phyloP scores from a whole-genome alignment of 176 grass and related monocot genomes.

The Carex pumila region DNA sequence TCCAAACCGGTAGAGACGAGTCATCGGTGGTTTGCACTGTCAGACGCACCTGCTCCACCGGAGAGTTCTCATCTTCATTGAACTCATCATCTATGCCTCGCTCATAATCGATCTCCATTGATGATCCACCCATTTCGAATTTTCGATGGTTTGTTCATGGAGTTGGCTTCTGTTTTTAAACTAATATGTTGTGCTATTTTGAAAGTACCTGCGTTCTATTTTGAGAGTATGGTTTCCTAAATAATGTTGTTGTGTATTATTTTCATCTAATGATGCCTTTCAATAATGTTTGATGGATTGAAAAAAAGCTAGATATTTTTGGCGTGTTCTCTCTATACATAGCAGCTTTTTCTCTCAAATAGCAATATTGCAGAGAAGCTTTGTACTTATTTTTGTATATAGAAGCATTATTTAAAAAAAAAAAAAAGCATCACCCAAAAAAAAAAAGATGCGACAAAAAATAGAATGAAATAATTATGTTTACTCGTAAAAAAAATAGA shows the following conservation, averaged over 20 bases:
- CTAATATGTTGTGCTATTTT: not conserved
- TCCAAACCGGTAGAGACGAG: slow-evolving; percentile 58
- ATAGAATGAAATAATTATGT: too few species aligned
- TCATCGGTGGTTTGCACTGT: slow-evolving; percentile 57
- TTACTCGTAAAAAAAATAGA: too few species aligned
- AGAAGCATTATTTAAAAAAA: not conserved
- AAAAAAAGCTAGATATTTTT: not conserved
- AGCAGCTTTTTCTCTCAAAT: not conserved
- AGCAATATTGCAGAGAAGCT: not conserved
- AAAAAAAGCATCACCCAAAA: too few species aligned
- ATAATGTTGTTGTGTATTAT: not conserved
- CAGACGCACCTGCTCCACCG: slow-evolving; percentile 59
- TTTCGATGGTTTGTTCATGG: not conserved
- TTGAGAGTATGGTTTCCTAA: not conserved
- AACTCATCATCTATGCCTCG: not conserved
- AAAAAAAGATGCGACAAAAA: too few species aligned
- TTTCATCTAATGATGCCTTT: not conserved
- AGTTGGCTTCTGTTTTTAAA: not conserved
- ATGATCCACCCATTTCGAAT: not conserved
- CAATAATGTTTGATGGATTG: not conserved
- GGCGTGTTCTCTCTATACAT: not conserved
- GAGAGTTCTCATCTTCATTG: slow-evolving; percentile 35
- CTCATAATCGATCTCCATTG: slow-evolving; percentile 24
- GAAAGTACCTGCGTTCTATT: not conserved
- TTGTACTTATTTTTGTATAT: not conserved